phyloP scores from a whole-genome alignment of 1,284 basidiomycete genomes.

The Moesziomyces globuligerus region DNA sequence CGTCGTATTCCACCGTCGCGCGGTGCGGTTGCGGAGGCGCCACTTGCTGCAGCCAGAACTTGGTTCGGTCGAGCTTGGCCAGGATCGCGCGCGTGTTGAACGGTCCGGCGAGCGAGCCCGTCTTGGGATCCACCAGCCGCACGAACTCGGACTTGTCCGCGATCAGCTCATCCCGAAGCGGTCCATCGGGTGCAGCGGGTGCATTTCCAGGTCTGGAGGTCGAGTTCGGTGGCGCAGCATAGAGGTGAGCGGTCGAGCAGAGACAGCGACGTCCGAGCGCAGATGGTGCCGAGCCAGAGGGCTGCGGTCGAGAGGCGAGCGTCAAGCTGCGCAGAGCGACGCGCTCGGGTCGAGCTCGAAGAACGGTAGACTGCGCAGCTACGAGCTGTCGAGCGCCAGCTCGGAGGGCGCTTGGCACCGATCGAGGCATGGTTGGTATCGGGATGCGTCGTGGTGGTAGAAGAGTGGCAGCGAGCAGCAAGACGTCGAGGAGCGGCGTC shows the following conservation, averaged over 20 bases:
- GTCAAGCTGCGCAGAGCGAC: no score
- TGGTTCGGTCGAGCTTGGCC: constrained; percentile 49
- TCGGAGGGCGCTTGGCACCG: constrained; percentile 1
- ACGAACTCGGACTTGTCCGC: constrained; percentile 24
- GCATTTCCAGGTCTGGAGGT: neutral
- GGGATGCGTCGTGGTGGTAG: neutral
- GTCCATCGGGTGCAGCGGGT: constrained; percentile 7
- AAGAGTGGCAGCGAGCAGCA: neutral
- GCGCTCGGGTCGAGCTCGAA: no score
- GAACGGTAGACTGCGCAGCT: no score
- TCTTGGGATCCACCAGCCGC: constrained; percentile 55
- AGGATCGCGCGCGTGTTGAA: constrained; percentile 49
- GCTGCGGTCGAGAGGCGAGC: no score
- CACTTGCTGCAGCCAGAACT: constrained; percentile 56
- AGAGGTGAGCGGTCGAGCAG: neutral
- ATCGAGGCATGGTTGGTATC: constrained; percentile 12
- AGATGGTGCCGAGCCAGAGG: neutral
- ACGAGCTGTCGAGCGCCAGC: neutral
- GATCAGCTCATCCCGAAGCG: constrained; percentile 42
- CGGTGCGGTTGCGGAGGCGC: constrained; percentile 24
- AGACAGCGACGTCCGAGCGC: constrained; percentile 2
- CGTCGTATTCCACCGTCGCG: constrained; percentile 16
- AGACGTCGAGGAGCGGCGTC: no score
- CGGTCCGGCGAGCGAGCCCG: constrained; percentile 51
- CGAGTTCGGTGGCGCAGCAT: neutral